phyloP scores from a whole-genome alignment of 1,139 yeast genomes.

The Suhomyces kunorum region DNA sequence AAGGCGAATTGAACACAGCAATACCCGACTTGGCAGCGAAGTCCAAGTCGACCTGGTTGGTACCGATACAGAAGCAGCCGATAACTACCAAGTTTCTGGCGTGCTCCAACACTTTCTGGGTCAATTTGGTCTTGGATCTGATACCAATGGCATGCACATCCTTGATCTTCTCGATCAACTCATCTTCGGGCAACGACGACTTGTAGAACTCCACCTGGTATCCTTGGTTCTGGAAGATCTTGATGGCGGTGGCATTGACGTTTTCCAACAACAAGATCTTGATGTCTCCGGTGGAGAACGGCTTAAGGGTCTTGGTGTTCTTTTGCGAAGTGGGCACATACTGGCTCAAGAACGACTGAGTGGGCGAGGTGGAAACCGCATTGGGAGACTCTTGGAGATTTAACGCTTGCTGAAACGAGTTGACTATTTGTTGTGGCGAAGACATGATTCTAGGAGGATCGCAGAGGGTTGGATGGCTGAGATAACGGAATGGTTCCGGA shows the following conservation, averaged over 20 bases:
- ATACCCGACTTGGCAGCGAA: constrained; percentile 91
- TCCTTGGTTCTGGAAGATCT: constrained; percentile 83
- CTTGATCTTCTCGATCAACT: constrained; percentile 88
- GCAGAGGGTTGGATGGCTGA: background rate
- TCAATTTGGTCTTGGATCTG: constrained; percentile 92
- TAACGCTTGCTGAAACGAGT: constrained; percentile 56
- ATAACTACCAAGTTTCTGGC: constrained; percentile 88
- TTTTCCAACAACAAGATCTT: constrained; percentile 89
- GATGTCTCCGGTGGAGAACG: constrained; percentile 88
- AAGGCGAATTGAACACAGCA: constrained; percentile 98
- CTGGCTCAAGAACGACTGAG: constrained; percentile 52
- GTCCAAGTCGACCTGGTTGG: constrained; percentile 94
- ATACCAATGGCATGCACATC: constrained; percentile 97
- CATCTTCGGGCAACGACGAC: constrained; percentile 87
- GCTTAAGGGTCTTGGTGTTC: constrained; percentile 72
- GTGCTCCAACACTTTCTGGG: constrained; percentile 72
- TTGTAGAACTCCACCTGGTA: constrained; percentile 96
- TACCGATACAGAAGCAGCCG: constrained; percentile 99
- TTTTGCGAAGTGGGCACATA: constrained; percentile 46
- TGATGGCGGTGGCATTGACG: constrained; percentile 88
- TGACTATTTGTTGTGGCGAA: constrained; percentile 67
- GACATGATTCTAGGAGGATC: constrained; percentile 44
- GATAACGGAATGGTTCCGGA: background rate
- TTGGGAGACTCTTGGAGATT: constrained; percentile 58
- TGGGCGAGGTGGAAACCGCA: constrained; percentile 78